A percentile compares a stretch with the other conserved stretches of the same genome.
Conservation (phyloP, 225 moss, liverwort and hornwort genomes). For the Ulota crispa region DNA sequence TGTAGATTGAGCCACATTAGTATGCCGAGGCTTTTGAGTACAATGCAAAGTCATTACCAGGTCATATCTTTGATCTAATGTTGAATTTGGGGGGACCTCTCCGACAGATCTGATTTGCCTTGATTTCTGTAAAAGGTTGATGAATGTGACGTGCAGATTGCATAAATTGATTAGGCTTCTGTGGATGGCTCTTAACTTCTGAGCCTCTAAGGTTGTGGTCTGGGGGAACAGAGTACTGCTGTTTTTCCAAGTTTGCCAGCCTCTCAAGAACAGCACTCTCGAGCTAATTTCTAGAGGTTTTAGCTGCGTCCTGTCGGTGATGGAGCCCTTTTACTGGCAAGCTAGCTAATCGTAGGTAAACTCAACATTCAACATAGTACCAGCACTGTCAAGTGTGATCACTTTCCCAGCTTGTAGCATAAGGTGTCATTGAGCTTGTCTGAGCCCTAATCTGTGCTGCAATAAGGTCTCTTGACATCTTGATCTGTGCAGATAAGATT, state of each 20-base stretch:
- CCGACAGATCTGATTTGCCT: background rate
- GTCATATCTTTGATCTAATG: background rate
- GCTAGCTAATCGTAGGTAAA: background rate
- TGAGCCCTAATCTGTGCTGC: constrained; percentile 6
- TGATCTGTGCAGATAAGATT: constrained; percentile 1
- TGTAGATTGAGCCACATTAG: background rate
- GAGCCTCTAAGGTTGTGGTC: background rate
- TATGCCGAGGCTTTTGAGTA: constrained; percentile 3
- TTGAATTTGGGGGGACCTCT: background rate
- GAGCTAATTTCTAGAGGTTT: background rate
- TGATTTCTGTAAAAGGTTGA: background rate
- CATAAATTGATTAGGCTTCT: background rate
- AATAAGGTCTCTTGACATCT: constrained; percentile 8
- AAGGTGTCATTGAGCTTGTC: constrained; percentile 3
- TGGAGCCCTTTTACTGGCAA: background rate
- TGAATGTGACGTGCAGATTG: background rate
- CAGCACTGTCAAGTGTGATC: background rate
- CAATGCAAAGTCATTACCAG: constrained; percentile 12
- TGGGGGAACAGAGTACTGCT: background rate
- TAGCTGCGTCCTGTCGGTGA: background rate
- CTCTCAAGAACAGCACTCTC: constrained; percentile 1
- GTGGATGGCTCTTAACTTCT: background rate
- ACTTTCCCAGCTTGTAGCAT: background rate
- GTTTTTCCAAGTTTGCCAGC: background rate
- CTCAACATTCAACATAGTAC: too few species aligned